Percentiles rank a stretch among this genome's conserved stretches.
phyloP scores from a whole-genome alignment of 371 early-diverging fungal species.

The Rhizomucor pusillus region DNA sequence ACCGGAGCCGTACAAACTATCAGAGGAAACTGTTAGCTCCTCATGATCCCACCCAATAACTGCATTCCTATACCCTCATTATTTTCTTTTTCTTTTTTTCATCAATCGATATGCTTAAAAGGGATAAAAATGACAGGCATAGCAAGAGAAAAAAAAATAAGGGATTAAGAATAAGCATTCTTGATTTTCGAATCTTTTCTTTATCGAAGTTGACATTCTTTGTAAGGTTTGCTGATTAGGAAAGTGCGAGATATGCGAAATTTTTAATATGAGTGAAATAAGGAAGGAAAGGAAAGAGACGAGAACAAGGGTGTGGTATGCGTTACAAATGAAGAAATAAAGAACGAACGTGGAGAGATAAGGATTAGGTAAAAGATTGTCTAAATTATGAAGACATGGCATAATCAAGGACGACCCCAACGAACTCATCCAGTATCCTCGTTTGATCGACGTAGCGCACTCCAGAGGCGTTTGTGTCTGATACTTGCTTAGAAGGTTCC shows the following conservation, averaged over 20 bases:
- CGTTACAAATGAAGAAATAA: too few species aligned
- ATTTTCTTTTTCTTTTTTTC: too few species aligned
- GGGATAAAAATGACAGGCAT: too few species aligned
- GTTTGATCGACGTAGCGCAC: slow-evolving; percentile 20
- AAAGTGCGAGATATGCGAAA: neutral
- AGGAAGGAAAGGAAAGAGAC: neutral
- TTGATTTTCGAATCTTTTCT: neutral
- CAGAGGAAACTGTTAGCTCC: too few species aligned
- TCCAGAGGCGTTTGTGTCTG: neutral
- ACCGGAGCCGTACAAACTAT: neutral
- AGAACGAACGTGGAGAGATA: too few species aligned
- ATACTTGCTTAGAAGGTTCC: neutral
- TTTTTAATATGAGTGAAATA: neutral
- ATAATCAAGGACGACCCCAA: slow-evolving; percentile 26
- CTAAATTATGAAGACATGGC: too few species aligned
- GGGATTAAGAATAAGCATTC: too few species aligned
- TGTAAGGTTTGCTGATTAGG: neutral
- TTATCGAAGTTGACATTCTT: neutral
- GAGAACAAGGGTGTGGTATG: neutral
- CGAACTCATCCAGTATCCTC: slow-evolving; percentile 25
- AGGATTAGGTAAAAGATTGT: too few species aligned
- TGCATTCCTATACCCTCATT: too few species aligned
- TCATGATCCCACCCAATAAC: too few species aligned
- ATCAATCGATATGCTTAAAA: too few species aligned
- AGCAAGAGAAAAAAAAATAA: too few species aligned